Conservation (phyloP, 2,329 filamentous ascomycete species). For the Exophiala mesophila region DNA sequence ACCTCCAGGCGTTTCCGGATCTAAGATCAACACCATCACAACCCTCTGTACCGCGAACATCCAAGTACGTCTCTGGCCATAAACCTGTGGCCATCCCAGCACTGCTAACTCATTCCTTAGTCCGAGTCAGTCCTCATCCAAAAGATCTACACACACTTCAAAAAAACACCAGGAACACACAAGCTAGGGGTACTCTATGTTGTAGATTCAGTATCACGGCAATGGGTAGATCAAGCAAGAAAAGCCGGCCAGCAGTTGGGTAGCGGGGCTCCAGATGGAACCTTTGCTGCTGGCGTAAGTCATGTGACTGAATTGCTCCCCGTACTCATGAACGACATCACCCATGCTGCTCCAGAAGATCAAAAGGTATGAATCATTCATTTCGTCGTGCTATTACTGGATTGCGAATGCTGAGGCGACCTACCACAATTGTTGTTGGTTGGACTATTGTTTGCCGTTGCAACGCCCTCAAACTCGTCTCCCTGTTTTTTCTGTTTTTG, state of each 20-base stretch:
- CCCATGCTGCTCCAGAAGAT: slow-evolving; percentile 79
- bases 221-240: slow-evolving; percentile 96
- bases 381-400: slow-evolving; percentile 1
- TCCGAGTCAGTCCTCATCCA: slow-evolving; percentile 92
- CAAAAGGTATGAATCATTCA: slow-evolving; percentile 74
- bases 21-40: slow-evolving; percentile 84
- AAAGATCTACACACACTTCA: slow-evolving; percentile 96
- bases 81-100: not conserved
- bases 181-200: slow-evolving; percentile 99
- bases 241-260: slow-evolving; percentile 75
- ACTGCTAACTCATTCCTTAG: slow-evolving; percentile 47
- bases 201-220: slow-evolving; percentile 98
- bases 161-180: slow-evolving; percentile 88
- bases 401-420: not conserved
- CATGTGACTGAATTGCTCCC: slow-evolving; percentile 94
- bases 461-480: too few species aligned
- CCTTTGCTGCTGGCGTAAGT: slow-evolving; percentile 90
- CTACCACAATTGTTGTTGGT: too few species aligned
- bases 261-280: slow-evolving; percentile 78
- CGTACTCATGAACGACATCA: slow-evolving; percentile 90
- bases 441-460: too few species aligned
- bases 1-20: slow-evolving; percentile 88
- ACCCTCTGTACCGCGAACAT: slow-evolving; percentile 82
- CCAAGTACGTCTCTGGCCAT: slow-evolving; percentile 62
- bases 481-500: too few species aligned